Percentiles rank a stretch among this genome's conserved stretches.
These are phyloP conservation scores for Aphanomyces cochlioides DNA, from an alignment of 352 stramenopile species.

Conservation along the genomic window DNA sequence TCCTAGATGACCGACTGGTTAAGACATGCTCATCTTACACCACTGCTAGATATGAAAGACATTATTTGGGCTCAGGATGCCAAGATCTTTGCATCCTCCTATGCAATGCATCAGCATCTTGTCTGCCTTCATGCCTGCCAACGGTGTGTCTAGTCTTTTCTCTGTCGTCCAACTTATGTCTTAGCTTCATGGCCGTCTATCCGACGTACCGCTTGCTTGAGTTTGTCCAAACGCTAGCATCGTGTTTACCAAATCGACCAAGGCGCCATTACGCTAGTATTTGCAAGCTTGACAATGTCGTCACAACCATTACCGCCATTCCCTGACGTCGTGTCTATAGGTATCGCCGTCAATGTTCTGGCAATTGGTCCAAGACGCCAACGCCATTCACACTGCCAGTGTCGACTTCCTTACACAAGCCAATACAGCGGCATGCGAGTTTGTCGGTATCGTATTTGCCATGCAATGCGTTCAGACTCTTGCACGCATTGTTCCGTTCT, in stretches of 20 bases:
- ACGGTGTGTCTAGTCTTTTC: too few species aligned
- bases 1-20: too few species aligned
- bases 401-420: background rate
- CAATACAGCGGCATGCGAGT: background rate
- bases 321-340: background rate
- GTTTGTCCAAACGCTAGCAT: slow-evolving; percentile 2
- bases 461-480: background rate
- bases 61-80: too few species aligned
- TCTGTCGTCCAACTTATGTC: background rate
- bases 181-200: background rate
- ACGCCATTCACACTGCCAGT: background rate
- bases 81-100: too few species aligned
- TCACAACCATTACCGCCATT: background rate
- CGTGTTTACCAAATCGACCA: background rate
- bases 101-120: too few species aligned
- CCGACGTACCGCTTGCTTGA: slow-evolving; percentile 1
- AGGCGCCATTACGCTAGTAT: background rate
- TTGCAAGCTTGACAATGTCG: background rate
- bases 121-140: too few species aligned
- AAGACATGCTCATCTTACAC: too few species aligned
- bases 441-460: background rate
- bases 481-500: too few species aligned
- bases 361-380: background rate
- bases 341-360: background rate
- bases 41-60: too few species aligned